Evolutionary conservation across 225 moss, liverwort and hornwort genomes (phyloP), one percentile per base, ranked within the genome.

Genomic region (Climacium dendroides): DNA sequence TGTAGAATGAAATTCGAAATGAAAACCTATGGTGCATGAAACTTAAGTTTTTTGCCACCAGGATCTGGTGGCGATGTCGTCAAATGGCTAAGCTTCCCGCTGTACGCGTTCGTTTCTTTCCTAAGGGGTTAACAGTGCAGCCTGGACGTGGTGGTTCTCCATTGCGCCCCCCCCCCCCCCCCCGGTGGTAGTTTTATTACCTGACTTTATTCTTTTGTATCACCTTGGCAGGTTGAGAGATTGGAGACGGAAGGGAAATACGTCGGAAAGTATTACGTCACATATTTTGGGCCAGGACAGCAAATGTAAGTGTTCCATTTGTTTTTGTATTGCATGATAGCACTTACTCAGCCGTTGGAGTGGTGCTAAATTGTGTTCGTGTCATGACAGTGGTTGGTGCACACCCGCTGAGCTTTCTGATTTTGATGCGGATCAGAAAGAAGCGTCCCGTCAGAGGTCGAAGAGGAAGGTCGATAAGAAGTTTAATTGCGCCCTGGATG

Each of bases 401-500:
- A 87, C 90, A 66, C 86, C 92, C 58, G 60, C 81, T 82, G 94
- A 94, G 92, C 78, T 94, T 37, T 89, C 77, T 15, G 92, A 92
- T 75, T 94, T 94, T 66, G 94, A 94, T 88, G 92, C 90, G 83
- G 91, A 92, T 43, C 91, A 91, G 88, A 92, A 87, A 89, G 90
- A 89, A 78, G 89, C 84, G 60, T 86, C 91, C 71, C 53, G 91
- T 45, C 84, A 79, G 86, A 93, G 90, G 91, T 90, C 90, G 75
- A 87, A 34, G 84, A 94, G 88, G 88, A 94, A 94, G 82, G 86
- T 89, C 25, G 88, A 92, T 52, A 88, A 87, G 72, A 94, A 93
- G 89, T 94, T 90, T 34, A 88, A 90, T 74, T 13, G 20, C 41
- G 94, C 94, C 60, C 76, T 94, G 57, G 89, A 90, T 73, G 92